Base-by-base conservation (phyloP, 495 filamentous ascomycete genomes). In the Penicillium crystallinum region DNA sequence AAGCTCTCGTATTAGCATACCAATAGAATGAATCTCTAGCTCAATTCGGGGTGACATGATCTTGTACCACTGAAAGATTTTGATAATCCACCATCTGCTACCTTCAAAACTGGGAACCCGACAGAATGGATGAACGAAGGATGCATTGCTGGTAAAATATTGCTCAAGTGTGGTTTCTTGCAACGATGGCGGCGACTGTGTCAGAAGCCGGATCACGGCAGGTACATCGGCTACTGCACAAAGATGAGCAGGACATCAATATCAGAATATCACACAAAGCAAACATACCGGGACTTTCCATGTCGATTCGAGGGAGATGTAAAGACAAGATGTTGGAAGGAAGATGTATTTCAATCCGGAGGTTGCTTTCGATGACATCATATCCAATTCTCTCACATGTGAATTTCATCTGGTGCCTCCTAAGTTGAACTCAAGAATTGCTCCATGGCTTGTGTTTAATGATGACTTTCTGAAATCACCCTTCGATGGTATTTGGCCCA, bases 21-120 rank as follows among this genome's bases (percentile, higher is more conserved):
- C 84, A 19, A 85, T 68, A 12, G 85, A 88, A 52, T 88, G 75
- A 9, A 96, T 71, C 1, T 79, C 63, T n/a, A 91, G 57, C 19
- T 82, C 71, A 40, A 91, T 88, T n/a, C 74, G 70, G 1, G 90
- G 90, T 31, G 81, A 86, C 62, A 95, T 74, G 56, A 92, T 84
- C 62, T 89, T 89, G 67, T 95, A 93, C 87, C 89, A 95, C 53
- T 85, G 86, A 57, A 85, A 92, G 33, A 95, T 85, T 50, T 78
- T 77, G 51, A 74, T 72, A 23, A 95, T 74, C 17, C 85, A 62
- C 62, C 72, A 76, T 36, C 88, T 76, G 11, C 87, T 69, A 25
- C 76, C 77, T 10, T 74, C 54, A 48, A 78, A 74, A 53, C 77
- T 79, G 31, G 81, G 80, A 1, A 90, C 84, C 18, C 82, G 82